Conservation (phyloP, 1,284 basidiomycete species). For the Cutaneotrichosporon sp. region DNA sequence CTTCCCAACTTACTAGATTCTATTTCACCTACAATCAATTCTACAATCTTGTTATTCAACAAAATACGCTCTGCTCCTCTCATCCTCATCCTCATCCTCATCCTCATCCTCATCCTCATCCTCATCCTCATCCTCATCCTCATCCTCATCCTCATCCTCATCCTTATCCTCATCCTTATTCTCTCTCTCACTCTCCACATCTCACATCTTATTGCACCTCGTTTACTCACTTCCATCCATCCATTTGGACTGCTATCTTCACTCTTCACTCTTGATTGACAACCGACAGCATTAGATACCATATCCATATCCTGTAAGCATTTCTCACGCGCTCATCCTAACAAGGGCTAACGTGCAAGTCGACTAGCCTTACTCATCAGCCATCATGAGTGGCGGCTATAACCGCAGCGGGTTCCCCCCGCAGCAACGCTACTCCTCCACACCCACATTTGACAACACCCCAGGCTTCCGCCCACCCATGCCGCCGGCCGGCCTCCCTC, state of each 20-base stretch:
- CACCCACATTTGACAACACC: conserved; percentile 21
- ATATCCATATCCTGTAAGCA: neutral
- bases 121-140: neutral
- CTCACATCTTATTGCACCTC: neutral
- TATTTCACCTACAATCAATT: neutral
- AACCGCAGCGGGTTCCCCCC: conserved; percentile 16
- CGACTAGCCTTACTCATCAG: neutral
- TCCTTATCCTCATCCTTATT: neutral
- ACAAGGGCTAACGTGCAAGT: conserved; percentile 1
- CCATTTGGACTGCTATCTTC: neutral
- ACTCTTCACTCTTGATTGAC: conserved; percentile 6
- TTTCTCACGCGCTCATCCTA: neutral
- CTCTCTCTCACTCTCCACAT: neutral
- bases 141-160: no score
- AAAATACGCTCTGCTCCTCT: neutral
- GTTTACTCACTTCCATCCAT: neutral
- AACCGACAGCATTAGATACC: neutral
- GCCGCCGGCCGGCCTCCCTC: conserved; percentile 29
- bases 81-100: no score
- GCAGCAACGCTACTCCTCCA: conserved; percentile 10
- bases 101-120: neutral
- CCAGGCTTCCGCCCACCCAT: conserved; percentile 17
- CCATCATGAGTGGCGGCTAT: conserved; percentile 29
- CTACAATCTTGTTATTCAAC: neutral
- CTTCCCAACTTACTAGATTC: no score